Evolutionary conservation across 805 yeast species (phyloP).

Genomic region (Candida silvatica): DNA sequence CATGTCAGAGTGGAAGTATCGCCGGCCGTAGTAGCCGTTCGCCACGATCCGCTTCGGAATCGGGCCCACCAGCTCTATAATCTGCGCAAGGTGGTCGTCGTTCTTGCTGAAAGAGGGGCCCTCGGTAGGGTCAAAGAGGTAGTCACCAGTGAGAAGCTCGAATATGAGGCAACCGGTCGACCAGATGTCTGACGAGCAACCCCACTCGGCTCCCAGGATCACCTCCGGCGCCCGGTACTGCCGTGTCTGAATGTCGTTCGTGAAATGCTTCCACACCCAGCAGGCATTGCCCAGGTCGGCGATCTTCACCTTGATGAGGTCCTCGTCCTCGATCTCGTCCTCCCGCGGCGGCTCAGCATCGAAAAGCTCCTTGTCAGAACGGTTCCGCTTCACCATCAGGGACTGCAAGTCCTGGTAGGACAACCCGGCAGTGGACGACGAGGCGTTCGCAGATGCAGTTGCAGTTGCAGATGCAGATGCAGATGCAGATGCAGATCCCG

Average conservation of each 20-base stretch:
- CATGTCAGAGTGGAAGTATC: slow-evolving; percentile 25
- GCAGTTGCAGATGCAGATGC: slow-evolving; percentile 30
- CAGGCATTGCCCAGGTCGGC: slow-evolving; percentile 95
- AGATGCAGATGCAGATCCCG: slow-evolving; percentile 6
- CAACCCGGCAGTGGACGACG: slow-evolving; percentile 8
- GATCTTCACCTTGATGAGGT: slow-evolving; percentile 69
- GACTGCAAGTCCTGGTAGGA: slow-evolving; percentile 25
- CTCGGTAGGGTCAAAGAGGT: slow-evolving; percentile 81
- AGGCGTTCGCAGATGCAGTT: neutral
- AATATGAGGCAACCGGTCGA: slow-evolving; percentile 88
- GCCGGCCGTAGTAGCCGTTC: slow-evolving; percentile 49
- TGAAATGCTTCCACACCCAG: slow-evolving; percentile 70
- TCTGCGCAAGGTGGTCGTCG: slow-evolving; percentile 95
- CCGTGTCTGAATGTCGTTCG: slow-evolving; percentile 85
- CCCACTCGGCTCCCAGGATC: slow-evolving; percentile 78
- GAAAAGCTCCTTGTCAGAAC: slow-evolving; percentile 22
- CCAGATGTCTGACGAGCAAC: slow-evolving; percentile 94
- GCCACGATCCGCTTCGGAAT: slow-evolving; percentile 49
- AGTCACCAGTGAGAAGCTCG: slow-evolving; percentile 91
- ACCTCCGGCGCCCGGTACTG: slow-evolving; percentile 93
- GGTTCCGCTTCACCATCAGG: slow-evolving; percentile 31
- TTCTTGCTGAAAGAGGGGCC: slow-evolving; percentile 76
- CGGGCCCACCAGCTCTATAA: slow-evolving; percentile 50
- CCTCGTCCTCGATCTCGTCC: slow-evolving; percentile 31
- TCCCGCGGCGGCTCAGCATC: slow-evolving; percentile 26